These are phyloP conservation scores for Globisporangium camurandrum DNA, from an alignment of 352 stramenopile species.

Conservation along the genomic window DNA sequence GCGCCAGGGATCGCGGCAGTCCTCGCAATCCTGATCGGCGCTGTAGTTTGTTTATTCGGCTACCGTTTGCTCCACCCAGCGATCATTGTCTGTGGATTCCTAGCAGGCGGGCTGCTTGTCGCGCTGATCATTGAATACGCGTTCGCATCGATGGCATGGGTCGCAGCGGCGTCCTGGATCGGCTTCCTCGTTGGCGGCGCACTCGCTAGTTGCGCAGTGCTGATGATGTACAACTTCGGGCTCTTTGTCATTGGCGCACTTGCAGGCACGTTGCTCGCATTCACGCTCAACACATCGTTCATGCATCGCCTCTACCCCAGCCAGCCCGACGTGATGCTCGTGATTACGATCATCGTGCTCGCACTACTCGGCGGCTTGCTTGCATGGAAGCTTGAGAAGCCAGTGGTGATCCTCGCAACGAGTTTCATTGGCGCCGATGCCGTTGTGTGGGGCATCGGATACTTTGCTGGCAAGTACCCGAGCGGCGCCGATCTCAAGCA, in stretches of 20 bases:
- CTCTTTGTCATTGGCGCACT: constrained; percentile 39
- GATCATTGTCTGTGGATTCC: constrained; percentile 63
- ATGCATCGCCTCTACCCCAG: constrained; percentile 32
- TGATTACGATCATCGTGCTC: constrained; percentile 28
- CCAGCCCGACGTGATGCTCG: constrained; percentile 35
- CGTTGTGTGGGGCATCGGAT: constrained; percentile 52
- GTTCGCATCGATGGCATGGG: constrained; percentile 38
- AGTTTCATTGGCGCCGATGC: constrained; percentile 50
- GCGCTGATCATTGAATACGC: constrained; percentile 42
- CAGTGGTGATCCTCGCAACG: constrained; percentile 46
- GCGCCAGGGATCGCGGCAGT: constrained; percentile 37
- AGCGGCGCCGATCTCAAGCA: constrained; percentile 42
- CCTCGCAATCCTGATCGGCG: constrained; percentile 38
- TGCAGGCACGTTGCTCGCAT: constrained; percentile 18
- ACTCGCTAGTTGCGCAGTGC: constrained; percentile 29
- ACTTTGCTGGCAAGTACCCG: constrained; percentile 64
- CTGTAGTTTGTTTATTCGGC: constrained; percentile 36
- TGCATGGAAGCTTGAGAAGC: constrained; percentile 47
- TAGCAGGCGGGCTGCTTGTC: constrained; percentile 57
- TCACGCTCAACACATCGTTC: constrained; percentile 26
- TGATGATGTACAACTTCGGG: constrained; percentile 42
- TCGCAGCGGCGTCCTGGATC: constrained; percentile 49
- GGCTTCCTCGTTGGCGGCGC: constrained; percentile 35
- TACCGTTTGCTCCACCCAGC: constrained; percentile 53
- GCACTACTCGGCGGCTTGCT: constrained; percentile 31